A percentile compares a stretch with the other conserved stretches of the same genome.
These are phyloP conservation scores for Saitozyma sp. DNA, from an alignment of 768 basidiomycete species.

Conservation along the genomic window DNA sequence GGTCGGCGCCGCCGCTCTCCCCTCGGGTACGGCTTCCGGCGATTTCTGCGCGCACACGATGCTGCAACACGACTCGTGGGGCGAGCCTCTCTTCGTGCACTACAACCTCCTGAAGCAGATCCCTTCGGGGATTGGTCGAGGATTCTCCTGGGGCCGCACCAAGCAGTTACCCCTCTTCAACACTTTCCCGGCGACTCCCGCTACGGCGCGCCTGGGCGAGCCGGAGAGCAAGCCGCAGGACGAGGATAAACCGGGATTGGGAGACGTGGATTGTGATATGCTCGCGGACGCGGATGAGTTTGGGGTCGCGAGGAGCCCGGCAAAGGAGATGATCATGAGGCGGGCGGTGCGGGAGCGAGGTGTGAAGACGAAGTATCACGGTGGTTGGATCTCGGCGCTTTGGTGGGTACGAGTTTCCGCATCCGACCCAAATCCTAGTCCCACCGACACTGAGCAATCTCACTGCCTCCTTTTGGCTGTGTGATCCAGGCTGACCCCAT, in stretches of 20 bases:
- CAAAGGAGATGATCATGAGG: slow-evolving; percentile 44
- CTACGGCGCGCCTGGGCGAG: slow-evolving; percentile 32
- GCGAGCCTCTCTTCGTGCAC: slow-evolving; percentile 51
- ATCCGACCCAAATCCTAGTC: not conserved
- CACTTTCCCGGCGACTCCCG: slow-evolving; percentile 31
- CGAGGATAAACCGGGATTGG: slow-evolving; percentile 29
- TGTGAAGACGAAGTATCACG: slow-evolving; percentile 43
- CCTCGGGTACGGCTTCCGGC: slow-evolving; percentile 37
- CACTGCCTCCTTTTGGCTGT: not conserved
- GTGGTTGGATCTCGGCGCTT: slow-evolving; percentile 45
- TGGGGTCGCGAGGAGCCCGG: slow-evolving; percentile 31
- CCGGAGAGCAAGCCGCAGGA: slow-evolving; percentile 23
- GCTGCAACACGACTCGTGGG: slow-evolving; percentile 52
- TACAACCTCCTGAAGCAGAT: slow-evolving; percentile 56
- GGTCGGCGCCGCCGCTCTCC: slow-evolving; percentile 54
- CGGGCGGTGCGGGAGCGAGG: slow-evolving; percentile 42
- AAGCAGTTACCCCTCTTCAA: slow-evolving; percentile 48
- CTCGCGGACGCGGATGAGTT: slow-evolving; percentile 45
- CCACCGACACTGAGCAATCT: not conserved
- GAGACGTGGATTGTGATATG: slow-evolving; percentile 50
- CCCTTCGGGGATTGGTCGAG: slow-evolving; percentile 44
- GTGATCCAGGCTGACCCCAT: not conserved
- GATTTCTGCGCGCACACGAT: slow-evolving; percentile 40
- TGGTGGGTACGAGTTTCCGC: slow-evolving; percentile 30
- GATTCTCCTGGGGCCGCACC: slow-evolving; percentile 46